Percentiles rank a stretch among this genome's conserved stretches.
Conservation (phyloP, 2,329 filamentous ascomycete species). For the Pleurostoma richardsiae region DNA sequence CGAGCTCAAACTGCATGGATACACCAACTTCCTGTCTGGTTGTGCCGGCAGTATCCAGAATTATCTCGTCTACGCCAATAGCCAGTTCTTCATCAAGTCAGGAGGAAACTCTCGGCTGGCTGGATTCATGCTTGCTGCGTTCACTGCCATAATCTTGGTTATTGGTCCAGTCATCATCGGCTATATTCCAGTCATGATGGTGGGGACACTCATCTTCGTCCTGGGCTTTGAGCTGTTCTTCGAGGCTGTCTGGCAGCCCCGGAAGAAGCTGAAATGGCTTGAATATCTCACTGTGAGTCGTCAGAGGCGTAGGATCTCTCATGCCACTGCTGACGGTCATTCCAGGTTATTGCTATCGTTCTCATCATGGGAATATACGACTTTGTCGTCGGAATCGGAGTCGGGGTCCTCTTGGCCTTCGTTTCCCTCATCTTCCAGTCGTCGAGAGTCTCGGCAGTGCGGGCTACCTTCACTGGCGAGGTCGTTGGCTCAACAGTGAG, state of each 20-base stretch:
- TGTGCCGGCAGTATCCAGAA: constrained; percentile 87
- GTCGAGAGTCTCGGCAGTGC: constrained; percentile 81
- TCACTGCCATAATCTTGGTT: constrained; percentile 78
- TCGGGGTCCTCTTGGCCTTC: constrained; percentile 89
- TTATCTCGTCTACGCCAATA: constrained; percentile 97
- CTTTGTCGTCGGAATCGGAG: constrained; percentile 89
- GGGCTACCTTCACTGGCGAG: constrained; percentile 84
- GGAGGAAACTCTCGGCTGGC: constrained; percentile 84
- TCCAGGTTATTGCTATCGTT: constrained; percentile 74
- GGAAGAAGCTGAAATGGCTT: constrained; percentile 77
- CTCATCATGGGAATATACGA: constrained; percentile 96
- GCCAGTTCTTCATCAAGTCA: constrained; percentile 90
- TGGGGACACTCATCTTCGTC: constrained; percentile 90
- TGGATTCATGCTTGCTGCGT: constrained; percentile 74
- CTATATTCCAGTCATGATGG: constrained; percentile 94
- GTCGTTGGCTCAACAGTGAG: constrained; percentile 89
- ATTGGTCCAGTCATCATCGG: constrained; percentile 85
- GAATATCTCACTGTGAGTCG: constrained; percentile 77
- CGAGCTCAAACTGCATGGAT: constrained; percentile 86
- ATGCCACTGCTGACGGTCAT: constrained; percentile 13
- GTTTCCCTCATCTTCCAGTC: constrained; percentile 88
- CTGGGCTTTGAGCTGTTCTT: constrained; percentile 87
- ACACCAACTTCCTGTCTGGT: constrained; percentile 89
- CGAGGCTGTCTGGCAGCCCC: constrained; percentile 84
- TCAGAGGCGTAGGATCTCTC: background rate